phyloP scores from a whole-genome alignment of 192 early-diverging fungal genomes.

The Coemansia sp. region DNA sequence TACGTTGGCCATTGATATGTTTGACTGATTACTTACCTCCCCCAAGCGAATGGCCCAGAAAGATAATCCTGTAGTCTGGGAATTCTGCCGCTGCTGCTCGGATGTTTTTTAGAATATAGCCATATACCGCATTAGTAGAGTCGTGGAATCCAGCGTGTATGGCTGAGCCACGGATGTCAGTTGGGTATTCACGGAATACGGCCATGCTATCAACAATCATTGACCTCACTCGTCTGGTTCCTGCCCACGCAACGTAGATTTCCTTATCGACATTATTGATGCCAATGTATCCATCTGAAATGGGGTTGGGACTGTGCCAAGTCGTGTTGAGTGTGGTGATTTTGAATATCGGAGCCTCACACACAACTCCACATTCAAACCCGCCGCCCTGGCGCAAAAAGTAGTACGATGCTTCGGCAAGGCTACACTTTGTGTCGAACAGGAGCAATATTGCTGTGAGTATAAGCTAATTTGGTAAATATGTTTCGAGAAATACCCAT shows the following conservation, averaged over 20 bases:
- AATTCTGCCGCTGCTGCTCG: constrained; percentile 19
- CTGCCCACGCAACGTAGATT: constrained; percentile 50
- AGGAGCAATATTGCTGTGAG: background rate
- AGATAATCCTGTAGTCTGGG: constrained; percentile 38
- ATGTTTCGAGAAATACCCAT: background rate
- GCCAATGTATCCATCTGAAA: constrained; percentile 47
- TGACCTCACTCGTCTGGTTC: constrained; percentile 44
- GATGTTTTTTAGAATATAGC: constrained; percentile 47
- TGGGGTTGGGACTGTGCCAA: constrained; percentile 48
- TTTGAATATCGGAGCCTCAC: constrained; percentile 20
- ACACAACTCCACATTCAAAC: constrained; percentile 34
- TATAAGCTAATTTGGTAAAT: background rate
- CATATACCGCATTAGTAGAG: constrained; percentile 38
- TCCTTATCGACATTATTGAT: constrained; percentile 34
- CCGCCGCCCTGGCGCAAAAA: constrained; percentile 43
- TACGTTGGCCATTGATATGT: background rate
- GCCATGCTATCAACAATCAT: constrained; percentile 31
- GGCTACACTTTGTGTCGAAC: constrained; percentile 17
- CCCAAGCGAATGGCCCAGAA: constrained; percentile 50
- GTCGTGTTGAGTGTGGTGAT: constrained; percentile 33
- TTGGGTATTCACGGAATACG: constrained; percentile 33
- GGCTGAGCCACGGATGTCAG: constrained; percentile 23
- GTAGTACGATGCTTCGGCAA: constrained; percentile 40
- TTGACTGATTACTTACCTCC: constrained; percentile 27
- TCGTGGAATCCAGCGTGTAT: constrained; percentile 43